Evolutionary conservation across 768 basidiomycete genomes (phyloP).

Genomic region (Leccinum fibrillosum): DNA sequence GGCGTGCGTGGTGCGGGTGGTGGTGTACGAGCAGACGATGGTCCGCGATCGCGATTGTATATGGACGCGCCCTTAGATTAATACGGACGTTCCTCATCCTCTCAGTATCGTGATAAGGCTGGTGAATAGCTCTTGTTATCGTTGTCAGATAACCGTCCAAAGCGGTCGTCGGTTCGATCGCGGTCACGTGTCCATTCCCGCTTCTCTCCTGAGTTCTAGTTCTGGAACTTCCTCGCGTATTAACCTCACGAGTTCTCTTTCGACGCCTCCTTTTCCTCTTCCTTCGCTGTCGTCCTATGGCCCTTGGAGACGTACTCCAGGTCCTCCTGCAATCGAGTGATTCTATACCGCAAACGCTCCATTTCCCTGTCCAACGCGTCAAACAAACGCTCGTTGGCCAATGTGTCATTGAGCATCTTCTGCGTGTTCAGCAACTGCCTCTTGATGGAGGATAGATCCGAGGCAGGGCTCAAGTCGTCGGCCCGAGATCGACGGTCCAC

Average conservation of each 20-base stretch:
- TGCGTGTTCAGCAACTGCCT: conserved; percentile 77
- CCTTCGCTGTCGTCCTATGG: conserved; percentile 65
- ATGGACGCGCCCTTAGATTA: conserved; percentile 37
- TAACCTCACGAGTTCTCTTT: conserved; percentile 80
- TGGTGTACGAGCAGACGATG: conserved; percentile 41
- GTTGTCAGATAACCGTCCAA: conserved; percentile 61
- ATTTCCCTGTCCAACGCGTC: conserved; percentile 74
- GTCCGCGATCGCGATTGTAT: conserved; percentile 34
- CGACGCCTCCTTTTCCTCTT: conserved; percentile 79
- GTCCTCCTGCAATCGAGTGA: conserved; percentile 86
- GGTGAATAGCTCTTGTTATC: conserved; percentile 32
- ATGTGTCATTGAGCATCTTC: conserved; percentile 70
- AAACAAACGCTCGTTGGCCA: conserved; percentile 73
- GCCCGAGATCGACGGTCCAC: conserved; percentile 78
- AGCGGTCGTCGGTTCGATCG: conserved; percentile 80
- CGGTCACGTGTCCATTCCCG: conserved; percentile 75
- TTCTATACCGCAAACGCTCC: conserved; percentile 79
- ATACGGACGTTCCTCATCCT: conserved; percentile 53
- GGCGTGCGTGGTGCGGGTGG: conserved; percentile 30
- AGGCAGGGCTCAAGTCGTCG: conserved; percentile 58
- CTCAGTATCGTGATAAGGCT: conserved; percentile 26
- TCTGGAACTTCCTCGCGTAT: conserved; percentile 92
- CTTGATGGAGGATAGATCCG: conserved; percentile 86
- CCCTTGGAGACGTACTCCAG: conserved; percentile 82
- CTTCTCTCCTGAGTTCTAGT: conserved; percentile 62